Base-by-base conservation (phyloP, 768 basidiomycete species). In the Lactarius trivialis region DNA sequence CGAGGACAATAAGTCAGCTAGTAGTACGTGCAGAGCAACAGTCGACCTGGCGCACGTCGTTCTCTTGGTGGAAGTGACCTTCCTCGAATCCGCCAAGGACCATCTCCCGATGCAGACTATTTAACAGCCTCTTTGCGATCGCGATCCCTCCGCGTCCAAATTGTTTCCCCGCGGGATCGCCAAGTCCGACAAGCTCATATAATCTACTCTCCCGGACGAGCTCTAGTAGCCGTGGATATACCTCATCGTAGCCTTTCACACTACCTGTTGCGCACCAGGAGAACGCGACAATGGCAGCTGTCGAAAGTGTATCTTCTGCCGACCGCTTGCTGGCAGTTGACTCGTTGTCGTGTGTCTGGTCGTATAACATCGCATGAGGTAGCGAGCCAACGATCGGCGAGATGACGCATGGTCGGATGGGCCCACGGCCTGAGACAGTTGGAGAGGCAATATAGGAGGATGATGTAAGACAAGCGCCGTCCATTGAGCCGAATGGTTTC, bases 401-500 rank as follows among this genome's bases (percentile, higher is more conserved):
- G 55, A 98, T 84, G 39, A 85, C 70, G 60, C 90, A 91, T 4
- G 81, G 80, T 7, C 90, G 83, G 59, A 82, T 75, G 5, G 88
- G 87, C 1, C 94, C 95, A 70, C 85, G 88, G 7, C 91, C 89
- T 34, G 86, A 89, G 3, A 91, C 91, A 11, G 92, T 86, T 5
- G 86, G 81, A 12, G 97, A 81, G 48, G 92, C 89, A 65, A 89
- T 89, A 60, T 56, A 67, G 14, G 65, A 66, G 17, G 77, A 71
- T 65, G 78, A 86, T 5, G 88, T 86, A 72, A 95, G 78, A 71
- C 93, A 97, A 7, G 86, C 93, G 4, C 75, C 81, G 68, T 97
- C 93, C 96, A 98, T 98, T 0, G 95, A 98, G 19, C 96, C 97
- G 64, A 98, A 84, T 0, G 97, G 96, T 72, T 97, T 98, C 41